Base-by-base conservation (phyloP, 495 filamentous ascomycete genomes). In the Penicillium atrosanguineum region DNA sequence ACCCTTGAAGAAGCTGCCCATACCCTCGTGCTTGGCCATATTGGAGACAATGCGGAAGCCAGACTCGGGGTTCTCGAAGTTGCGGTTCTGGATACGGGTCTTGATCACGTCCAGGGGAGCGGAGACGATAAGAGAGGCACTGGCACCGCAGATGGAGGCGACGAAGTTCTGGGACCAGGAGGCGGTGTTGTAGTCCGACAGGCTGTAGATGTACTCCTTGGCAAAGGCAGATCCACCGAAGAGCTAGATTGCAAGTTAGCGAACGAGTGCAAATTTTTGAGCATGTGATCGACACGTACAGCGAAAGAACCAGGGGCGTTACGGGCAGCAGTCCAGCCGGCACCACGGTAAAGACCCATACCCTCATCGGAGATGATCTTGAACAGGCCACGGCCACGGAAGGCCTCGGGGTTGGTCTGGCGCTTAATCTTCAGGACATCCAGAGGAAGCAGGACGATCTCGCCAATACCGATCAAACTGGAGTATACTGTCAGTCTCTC, bases 391-490 rank as follows among this genome's bases (percentile, higher is more conserved):
- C 94, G 87, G 59, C 93, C 92, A 52, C 91, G 82, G 83, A 99
- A 99, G 40, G 94, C 91, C 63, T 97, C 94, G 29, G 94, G 94
- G 81, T 99, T 99, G 36, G 94, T 99, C 76, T 99, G 94, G 60
- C 94, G 87, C 81, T 97, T 97, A 79, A 99, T 99, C 82, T 99
- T 99, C 21, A 99, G 79, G 12, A 99, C 94, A 62, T 99, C 94
- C 29, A 99, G 82, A 39, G 94, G 94, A 20, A 99, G 82, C 4
- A 99, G 79, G 54, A 99, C 80, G 58, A 99, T 94, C 78, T 99
- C 94, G 61, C 94, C 95, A 59, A 97, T 93, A 65, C 94, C 94
- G 64, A 97, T 95, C 56, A 99, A 60, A 77, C 88, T 93, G 55
- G 19, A 42, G 31, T 8, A 46, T 25, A 58, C 14, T 40, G 39